Evolutionary conservation across 1,284 basidiomycete species (phyloP), one percentile per base, ranked within the genome.

Genomic region (Apiotrichum sp.): DNA sequence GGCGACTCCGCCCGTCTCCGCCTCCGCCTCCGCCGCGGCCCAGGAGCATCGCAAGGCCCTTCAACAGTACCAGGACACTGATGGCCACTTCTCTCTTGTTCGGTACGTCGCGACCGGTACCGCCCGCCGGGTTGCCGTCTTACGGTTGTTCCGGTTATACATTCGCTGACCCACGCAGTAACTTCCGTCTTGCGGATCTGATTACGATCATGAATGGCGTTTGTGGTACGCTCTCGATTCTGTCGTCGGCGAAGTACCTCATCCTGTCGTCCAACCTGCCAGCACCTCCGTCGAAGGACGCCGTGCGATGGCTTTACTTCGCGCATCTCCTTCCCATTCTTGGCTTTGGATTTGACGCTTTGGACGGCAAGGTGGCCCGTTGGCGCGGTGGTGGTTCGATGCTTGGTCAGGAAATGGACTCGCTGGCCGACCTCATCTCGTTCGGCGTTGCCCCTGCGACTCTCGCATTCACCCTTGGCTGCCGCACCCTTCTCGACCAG

Each of bases 131-230:
- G 29, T 29, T 29, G 29, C 29, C 29, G 29, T 29, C 29, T 29
- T 29, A 29, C 29, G 29, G 29, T 38, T 53, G 29, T 38, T 53
- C 50, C n/a, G 47, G n/a, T 35, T 41, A 29, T 41, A n/a, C 36
- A 39, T 38, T 33, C 3, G 49, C 16, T 36, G 6, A 38, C 13
- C 36, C 13, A n/a, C 2, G 6, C 68, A 96, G 95, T 66, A 98
- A 98, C 77, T 98, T 99, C 74, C 91, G 93, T 57, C 84, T 98
- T 38, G 95, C 95, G 65, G 95, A 99, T 78, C 83, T 96, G 46
- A 92, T 99, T 69, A 99, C 95, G n/a, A 91, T 99, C 64, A 95
- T 96, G 87, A 99, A 99, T 73, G 96, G 96, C 42, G 89, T 98
- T 73, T 99, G 96, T 77, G 96, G 96, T 57, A 90, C 90, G 13